Conservation (phyloP, 441 rosid genomes). For the Syzygium syzygioides region DNA sequence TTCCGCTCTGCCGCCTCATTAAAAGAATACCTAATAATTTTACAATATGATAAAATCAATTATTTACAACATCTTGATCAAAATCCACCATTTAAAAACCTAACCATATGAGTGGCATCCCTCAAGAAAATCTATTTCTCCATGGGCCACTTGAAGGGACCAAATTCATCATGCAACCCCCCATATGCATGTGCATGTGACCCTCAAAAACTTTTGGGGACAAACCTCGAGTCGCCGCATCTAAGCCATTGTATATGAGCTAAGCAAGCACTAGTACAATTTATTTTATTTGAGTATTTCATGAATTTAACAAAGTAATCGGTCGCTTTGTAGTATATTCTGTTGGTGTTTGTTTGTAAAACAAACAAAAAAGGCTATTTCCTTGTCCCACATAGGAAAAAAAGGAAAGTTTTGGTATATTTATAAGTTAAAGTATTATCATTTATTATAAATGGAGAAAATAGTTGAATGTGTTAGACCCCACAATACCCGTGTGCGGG, state of each 20-base stretch:
- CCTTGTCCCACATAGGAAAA: too few species aligned
- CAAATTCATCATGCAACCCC: background rate
- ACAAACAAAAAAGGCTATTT: too few species aligned
- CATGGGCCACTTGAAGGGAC: background rate
- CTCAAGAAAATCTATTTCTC: background rate
- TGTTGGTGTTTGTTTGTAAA: too few species aligned
- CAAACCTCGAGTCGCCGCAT: conserved; percentile 29
- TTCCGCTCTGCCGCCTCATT: background rate
- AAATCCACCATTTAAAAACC: background rate
- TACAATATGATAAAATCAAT: background rate
- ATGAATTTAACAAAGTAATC: background rate
- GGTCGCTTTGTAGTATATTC: background rate
- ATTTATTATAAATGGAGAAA: too few species aligned
- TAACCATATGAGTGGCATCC: background rate
- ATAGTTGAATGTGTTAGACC: too few species aligned
- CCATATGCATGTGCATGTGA: background rate
- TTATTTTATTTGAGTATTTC: background rate
- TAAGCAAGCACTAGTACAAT: background rate
- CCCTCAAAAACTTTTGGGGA: conserved; percentile 23
- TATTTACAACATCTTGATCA: background rate
- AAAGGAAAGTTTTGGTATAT: too few species aligned
- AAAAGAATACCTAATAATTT: background rate
- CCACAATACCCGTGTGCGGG: too few species aligned
- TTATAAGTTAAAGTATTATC: too few species aligned
- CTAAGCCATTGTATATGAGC: background rate